A percentile compares a stretch with the other conserved stretches of the same genome.
phyloP scores from a whole-genome alignment of 352 stramenopile species.

The Nothophytophthora sp. region DNA sequence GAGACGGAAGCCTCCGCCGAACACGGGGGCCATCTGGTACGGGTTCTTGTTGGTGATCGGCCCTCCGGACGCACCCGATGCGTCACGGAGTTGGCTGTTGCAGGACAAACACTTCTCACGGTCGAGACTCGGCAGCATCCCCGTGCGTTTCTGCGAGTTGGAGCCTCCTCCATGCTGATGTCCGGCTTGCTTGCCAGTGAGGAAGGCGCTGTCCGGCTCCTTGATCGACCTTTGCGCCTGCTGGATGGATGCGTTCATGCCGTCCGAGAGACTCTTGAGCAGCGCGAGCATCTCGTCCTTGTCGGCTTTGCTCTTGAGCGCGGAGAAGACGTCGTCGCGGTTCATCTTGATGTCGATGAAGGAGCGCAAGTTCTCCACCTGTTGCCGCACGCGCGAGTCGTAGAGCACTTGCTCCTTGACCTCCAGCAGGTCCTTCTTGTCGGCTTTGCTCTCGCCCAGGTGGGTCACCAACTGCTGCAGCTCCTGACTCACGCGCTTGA shows the following conservation, averaged over 20 bases:
- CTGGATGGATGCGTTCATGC: conserved; percentile 79
- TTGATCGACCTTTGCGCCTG: conserved; percentile 62
- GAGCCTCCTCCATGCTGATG: conserved; percentile 41
- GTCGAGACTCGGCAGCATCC: conserved; percentile 73
- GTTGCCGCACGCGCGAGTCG: conserved; percentile 82
- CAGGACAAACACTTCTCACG: conserved; percentile 79
- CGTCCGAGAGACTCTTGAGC: conserved; percentile 77
- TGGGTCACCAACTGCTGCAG: conserved; percentile 84
- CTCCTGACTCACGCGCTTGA: conserved; percentile 84
- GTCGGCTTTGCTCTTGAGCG: conserved; percentile 84
- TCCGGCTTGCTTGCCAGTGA: conserved; percentile 68
- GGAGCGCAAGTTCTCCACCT: conserved; percentile 83
- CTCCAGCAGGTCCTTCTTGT: conserved; percentile 85
- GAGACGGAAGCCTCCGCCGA: conserved; percentile 73
- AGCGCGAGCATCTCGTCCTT: conserved; percentile 84
- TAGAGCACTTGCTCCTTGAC: conserved; percentile 89
- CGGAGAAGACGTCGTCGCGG: conserved; percentile 81
- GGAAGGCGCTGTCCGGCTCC: conserved; percentile 69
- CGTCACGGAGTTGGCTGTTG: conserved; percentile 68
- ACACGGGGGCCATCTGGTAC: conserved; percentile 64
- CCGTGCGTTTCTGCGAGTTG: conserved; percentile 41
- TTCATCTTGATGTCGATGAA: conserved; percentile 92
- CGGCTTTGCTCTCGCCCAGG: conserved; percentile 78
- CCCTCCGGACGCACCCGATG: conserved; percentile 13
- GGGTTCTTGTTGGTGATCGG: conserved; percentile 63